These are phyloP conservation scores for Trichoderma afroharzianum DNA, from an alignment of 2,329 filamentous ascomycete species.

Conservation along the genomic window DNA sequence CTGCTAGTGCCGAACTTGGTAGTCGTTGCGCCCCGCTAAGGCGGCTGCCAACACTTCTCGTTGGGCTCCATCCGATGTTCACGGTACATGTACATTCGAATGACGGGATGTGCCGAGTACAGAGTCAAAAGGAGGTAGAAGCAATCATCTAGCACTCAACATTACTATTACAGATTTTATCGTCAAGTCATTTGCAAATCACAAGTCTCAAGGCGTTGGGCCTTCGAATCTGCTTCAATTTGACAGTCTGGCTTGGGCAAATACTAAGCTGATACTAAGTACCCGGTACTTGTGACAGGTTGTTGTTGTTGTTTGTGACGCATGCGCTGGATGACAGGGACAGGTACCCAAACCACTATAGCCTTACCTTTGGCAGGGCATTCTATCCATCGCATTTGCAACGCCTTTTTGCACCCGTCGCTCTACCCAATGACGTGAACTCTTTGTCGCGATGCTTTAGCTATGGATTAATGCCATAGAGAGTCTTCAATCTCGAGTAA, in stretches of 20 bases:
- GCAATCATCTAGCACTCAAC: background rate
- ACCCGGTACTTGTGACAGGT: background rate
- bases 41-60: background rate
- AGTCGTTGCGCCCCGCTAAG: background rate
- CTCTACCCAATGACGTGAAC: background rate
- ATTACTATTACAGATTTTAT: background rate
- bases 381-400: background rate
- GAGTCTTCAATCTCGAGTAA: conserved; percentile 28
- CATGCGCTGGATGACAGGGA: background rate
- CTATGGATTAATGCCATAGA: conserved; percentile 35
- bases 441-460: background rate
- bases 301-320: background rate
- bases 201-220: background rate
- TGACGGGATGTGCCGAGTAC: background rate
- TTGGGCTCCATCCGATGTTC: background rate
- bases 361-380: background rate
- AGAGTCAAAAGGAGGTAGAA: background rate
- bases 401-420: background rate
- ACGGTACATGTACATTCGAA: background rate
- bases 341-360: background rate
- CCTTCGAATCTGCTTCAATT: background rate
- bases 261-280: background rate
- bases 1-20: background rate
- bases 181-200: background rate
- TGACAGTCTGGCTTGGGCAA: background rate